A percentile compares a stretch with the other conserved stretches of the same genome.
Conservation (phyloP, 306 rosid genomes). For the Begonia loranthoides region DNA sequence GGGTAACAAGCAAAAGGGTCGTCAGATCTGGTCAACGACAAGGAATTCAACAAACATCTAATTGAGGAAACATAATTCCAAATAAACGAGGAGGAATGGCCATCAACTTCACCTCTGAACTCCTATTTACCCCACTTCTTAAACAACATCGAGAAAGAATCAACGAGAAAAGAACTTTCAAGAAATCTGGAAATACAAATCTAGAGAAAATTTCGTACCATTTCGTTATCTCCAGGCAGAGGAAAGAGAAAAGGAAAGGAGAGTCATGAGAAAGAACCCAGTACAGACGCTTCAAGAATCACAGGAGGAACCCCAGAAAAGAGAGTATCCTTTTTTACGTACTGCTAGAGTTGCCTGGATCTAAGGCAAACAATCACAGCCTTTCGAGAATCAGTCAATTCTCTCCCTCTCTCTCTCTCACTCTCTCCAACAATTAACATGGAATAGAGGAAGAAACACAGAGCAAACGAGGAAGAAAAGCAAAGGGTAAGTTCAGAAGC, state of each 20-base stretch:
- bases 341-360: slow-evolving; percentile 63
- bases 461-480: slow-evolving; percentile 14
- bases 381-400: slow-evolving; percentile 27
- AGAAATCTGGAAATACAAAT: slow-evolving; percentile 9
- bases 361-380: slow-evolving; percentile 71
- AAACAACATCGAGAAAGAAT: slow-evolving; percentile 34
- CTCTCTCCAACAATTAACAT: slow-evolving; percentile 23
- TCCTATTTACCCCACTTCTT: slow-evolving; percentile 24
- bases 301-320: slow-evolving; percentile 60
- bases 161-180: slow-evolving; percentile 32
- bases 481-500: slow-evolving; percentile 36
- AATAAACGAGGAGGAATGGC: slow-evolving; percentile 16
- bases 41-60: slow-evolving; percentile 41
- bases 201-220: slow-evolving; percentile 25
- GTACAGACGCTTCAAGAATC: slow-evolving; percentile 57
- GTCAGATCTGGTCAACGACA: slow-evolving; percentile 88
- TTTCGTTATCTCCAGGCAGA: slow-evolving; percentile 43
- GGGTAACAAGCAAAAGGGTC: slow-evolving; percentile 29
- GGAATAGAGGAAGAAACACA: slow-evolving; percentile 16
- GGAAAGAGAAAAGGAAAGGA: slow-evolving; percentile 24
- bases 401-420: slow-evolving; percentile 17
- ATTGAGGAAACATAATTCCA: slow-evolving; percentile 20
- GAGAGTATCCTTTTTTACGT: slow-evolving; percentile 27
- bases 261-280: slow-evolving; percentile 62
- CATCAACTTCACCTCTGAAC: slow-evolving; percentile 34